Evolutionary conservation across 345 rosid species (phyloP).

Genomic region (Hibiscus tridactylites): DNA sequence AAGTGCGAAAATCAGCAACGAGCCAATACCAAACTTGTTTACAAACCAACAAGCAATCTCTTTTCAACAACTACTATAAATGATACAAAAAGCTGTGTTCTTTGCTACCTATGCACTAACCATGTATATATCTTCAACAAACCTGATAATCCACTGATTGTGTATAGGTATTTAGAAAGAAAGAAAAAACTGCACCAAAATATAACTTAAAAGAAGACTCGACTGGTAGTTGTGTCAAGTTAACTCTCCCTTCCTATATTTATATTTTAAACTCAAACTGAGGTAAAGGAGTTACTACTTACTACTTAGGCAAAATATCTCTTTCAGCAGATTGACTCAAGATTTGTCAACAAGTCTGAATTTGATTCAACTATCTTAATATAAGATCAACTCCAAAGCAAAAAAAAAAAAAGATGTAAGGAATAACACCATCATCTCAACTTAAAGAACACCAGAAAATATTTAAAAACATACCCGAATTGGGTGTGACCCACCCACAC

Average conservation of each 20-base stretch:
- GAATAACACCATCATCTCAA: background rate
- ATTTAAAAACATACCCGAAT: constrained; percentile 38
- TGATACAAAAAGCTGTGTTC: background rate
- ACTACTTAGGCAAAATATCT: background rate
- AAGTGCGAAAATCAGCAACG: background rate
- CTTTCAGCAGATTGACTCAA: background rate
- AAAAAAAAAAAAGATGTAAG: background rate
- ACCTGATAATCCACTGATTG: background rate
- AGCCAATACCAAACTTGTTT: background rate
- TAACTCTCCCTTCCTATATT: background rate
- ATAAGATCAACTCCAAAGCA: background rate
- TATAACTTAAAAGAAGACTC: background rate
- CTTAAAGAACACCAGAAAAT: background rate
- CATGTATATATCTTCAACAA: too few relatives aligned
- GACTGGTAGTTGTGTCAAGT: background rate
- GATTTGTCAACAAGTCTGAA: background rate
- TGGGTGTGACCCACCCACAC: constrained; percentile 76
- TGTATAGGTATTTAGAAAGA: background rate
- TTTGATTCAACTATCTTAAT: background rate
- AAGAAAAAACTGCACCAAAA: background rate
- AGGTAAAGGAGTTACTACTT: background rate
- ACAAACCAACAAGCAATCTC: background rate
- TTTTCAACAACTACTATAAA: background rate
- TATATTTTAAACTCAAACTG: background rate
- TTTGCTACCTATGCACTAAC: background rate